Evolutionary conservation across 768 basidiomycete genomes (phyloP).

Genomic region (Boletus sp.): DNA sequence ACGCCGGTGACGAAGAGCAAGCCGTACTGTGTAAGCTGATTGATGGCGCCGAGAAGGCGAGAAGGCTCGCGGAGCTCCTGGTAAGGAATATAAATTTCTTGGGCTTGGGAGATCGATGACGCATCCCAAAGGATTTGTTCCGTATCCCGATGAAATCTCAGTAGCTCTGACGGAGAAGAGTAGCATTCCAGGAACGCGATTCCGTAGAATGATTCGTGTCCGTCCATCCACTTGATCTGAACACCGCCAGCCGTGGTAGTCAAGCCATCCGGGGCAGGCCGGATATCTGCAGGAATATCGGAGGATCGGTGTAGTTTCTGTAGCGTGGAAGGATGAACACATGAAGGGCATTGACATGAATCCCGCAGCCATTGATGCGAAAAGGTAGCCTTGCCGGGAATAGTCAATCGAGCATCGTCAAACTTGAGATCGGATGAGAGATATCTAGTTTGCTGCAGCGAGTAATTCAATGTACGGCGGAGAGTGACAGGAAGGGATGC

Average conservation of each 20-base stretch:
- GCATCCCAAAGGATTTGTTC: slow-evolving; percentile 45
- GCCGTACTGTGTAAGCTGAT: slow-evolving; percentile 70
- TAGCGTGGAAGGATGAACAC: slow-evolving; percentile 72
- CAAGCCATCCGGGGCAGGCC: slow-evolving; percentile 44
- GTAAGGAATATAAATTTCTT: slow-evolving; percentile 58
- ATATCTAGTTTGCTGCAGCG: neutral
- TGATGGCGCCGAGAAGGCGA: slow-evolving; percentile 57
- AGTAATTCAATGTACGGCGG: neutral
- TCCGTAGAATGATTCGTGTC: slow-evolving; percentile 57
- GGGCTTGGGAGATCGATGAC: slow-evolving; percentile 33
- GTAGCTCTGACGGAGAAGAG: slow-evolving; percentile 35
- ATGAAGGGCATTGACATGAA: slow-evolving; percentile 69
- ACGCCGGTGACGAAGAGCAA: slow-evolving; percentile 73
- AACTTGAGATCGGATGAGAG: slow-evolving; percentile 9
- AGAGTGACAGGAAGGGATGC: neutral
- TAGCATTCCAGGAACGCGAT: slow-evolving; percentile 50
- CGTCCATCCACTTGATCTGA: slow-evolving; percentile 54
- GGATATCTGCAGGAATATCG: slow-evolving; percentile 54
- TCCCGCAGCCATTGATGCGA: slow-evolving; percentile 83
- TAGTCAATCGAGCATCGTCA: slow-evolving; percentile 14
- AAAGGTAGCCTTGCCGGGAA: slow-evolving; percentile 44
- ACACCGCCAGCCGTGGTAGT: slow-evolving; percentile 45
- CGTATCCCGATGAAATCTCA: slow-evolving; percentile 46
- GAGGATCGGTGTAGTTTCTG: slow-evolving; percentile 77
- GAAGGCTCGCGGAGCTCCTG: slow-evolving; percentile 41